Percentiles rank a stretch among this genome's conserved stretches.
These are phyloP conservation scores for Monilinia aucupariae DNA, from an alignment of 2,329 filamentous ascomycete species.

Conservation along the genomic window DNA sequence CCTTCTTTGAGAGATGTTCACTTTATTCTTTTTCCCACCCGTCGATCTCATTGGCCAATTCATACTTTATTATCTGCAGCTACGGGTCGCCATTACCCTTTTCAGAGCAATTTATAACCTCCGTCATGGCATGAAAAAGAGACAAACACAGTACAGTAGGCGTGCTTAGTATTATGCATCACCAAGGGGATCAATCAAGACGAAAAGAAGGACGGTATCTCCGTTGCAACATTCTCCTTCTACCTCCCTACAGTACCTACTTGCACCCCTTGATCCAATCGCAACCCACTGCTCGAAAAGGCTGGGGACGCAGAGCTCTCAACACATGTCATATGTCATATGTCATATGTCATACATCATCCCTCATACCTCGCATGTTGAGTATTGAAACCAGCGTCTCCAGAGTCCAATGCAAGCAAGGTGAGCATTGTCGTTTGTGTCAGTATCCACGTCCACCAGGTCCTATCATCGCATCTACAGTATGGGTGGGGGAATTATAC, in stretches of 20 bases:
- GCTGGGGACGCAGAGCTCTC: constrained; percentile 11
- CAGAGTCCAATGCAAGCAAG: neutral
- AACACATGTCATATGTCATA: constrained; percentile 12
- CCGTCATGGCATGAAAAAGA: constrained; percentile 13
- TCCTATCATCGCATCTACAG: neutral
- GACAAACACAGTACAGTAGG: neutral
- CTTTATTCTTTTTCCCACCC: neutral
- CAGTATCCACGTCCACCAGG: constrained; percentile 8
- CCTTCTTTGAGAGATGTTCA: constrained; percentile 5
- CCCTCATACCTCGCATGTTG: constrained; percentile 9
- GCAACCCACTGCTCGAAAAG: neutral
- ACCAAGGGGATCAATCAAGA: constrained; percentile 4
- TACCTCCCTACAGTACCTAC: neutral
- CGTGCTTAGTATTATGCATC: constrained; percentile 15
- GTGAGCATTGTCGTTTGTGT: constrained; percentile 4
- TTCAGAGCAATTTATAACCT: constrained; percentile 3
- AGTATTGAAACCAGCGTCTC: constrained; percentile 14
- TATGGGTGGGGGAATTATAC: neutral
- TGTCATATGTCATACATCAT: constrained; percentile 12
- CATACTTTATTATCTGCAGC: neutral
- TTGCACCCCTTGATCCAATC: neutral
- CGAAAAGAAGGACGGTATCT: neutral
- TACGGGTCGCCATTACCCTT: constrained; percentile 12
- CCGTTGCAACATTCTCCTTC: neutral
- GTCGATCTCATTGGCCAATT: constrained; percentile 1